Base-by-base conservation (phyloP, 257 asterid species). In the Cinchona pubescens region DNA sequence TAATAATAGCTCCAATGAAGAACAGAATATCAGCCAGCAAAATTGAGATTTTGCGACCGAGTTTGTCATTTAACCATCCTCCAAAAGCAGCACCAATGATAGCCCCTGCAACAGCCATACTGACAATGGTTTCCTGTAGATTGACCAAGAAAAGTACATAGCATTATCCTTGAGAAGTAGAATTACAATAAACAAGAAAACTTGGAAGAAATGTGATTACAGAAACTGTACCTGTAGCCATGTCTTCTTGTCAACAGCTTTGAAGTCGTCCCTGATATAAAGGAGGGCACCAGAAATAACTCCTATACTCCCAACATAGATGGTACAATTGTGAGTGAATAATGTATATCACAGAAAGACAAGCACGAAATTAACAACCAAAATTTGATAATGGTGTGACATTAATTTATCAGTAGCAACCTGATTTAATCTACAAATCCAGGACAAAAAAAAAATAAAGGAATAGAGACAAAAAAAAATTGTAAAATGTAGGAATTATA, bases 91-190 rank as follows among this genome's bases (percentile, higher is more conserved):
- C 92, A 37, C 95, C 95, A 15, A 87, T 2, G 25, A 89, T 86
- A 35, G 95, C 95, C 35, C 95, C 95, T 30, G 92, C 92, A 12
- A 89, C 89, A 29, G 92, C 92, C 91, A 85, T 87, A 83, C 92
- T 87, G 59, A 87, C 92, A 16, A 87, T 87, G 30, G 90, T 88
- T 77, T 86, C 96, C 92, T 87, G 67, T 27, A 55, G 32, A 61
- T 59, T 61, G 11, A 35, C 3, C 19, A 55, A 38, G 23, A 46
- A 23, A 13, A 46, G 7, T 35, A 59, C 29, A 59, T 19, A 5
- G 5, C 18, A 19, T 14, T 40, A 37, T 23, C 6, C 19, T 35
- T 19, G 48, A 64, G 37, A 11, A 66, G 23, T 16, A 1, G 67
- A 3, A 10, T 25, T 5, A 51, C 2, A 32, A 64, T 2, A 8